Conservation (phyloP, 2,329 filamentous ascomycete species). For the Trichoderma oligosporum region DNA sequence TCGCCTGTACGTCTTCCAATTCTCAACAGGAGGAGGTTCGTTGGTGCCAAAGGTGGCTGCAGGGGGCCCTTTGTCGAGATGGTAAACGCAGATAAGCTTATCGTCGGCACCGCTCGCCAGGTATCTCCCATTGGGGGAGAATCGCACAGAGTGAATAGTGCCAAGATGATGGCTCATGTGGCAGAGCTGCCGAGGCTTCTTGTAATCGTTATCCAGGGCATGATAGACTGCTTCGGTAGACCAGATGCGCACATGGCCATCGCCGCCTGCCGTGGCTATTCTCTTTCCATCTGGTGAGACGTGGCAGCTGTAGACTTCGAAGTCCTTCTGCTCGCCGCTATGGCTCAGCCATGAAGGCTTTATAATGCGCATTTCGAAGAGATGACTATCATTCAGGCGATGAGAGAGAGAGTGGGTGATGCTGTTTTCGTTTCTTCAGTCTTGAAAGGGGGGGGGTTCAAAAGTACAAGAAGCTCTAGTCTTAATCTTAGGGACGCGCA, state of each 20-base stretch:
- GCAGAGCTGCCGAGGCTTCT: slow-evolving; percentile 84
- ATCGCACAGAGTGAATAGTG: slow-evolving; percentile 94
- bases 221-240: slow-evolving; percentile 91
- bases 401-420: not conserved
- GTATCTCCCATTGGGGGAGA: slow-evolving; percentile 92
- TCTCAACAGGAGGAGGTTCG: slow-evolving; percentile 89
- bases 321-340: slow-evolving; percentile 95
- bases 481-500: slow-evolving; percentile 3
- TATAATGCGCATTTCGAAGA: slow-evolving; percentile 69
- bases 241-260: slow-evolving; percentile 97
- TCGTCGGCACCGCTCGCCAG: slow-evolving; percentile 96
- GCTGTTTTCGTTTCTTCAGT: not conserved
- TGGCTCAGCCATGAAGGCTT: slow-evolving; percentile 96
- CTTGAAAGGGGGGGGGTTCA: not conserved
- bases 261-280: slow-evolving; percentile 90
- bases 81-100: slow-evolving; percentile 97
- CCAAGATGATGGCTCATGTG: slow-evolving; percentile 98
- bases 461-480: not conserved
- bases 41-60: slow-evolving; percentile 81
- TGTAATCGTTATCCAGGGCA: slow-evolving; percentile 66
- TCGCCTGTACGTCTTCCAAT: slow-evolving; percentile 93
- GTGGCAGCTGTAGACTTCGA: slow-evolving; percentile 97
- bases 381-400: slow-evolving; percentile 18
- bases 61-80: slow-evolving; percentile 77
- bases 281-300: slow-evolving; percentile 90